Evolutionary conservation across 1,139 yeast genomes (phyloP).

Genomic region (Casaregolazyma lundiana): DNA sequence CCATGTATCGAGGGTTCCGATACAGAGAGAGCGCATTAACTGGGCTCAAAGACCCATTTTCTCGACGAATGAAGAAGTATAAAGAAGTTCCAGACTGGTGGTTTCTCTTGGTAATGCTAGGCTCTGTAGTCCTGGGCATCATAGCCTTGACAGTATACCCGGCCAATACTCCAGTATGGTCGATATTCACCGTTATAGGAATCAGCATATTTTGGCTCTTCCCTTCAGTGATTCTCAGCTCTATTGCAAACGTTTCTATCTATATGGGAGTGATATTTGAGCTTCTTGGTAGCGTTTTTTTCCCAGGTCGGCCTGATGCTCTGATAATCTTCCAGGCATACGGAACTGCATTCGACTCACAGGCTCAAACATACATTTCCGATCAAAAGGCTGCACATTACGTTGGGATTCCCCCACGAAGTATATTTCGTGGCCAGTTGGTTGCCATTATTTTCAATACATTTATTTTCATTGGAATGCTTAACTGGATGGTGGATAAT

Average conservation of each 20-base stretch:
- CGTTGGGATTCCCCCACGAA: slow-evolving; percentile 51
- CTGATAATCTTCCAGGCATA: slow-evolving; percentile 52
- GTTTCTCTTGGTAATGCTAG: slow-evolving; percentile 45
- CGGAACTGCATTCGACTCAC: slow-evolving; percentile 56
- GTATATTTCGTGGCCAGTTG: slow-evolving; percentile 51
- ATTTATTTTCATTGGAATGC: slow-evolving; percentile 43
- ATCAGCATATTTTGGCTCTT: slow-evolving; percentile 51
- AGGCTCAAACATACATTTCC: slow-evolving; percentile 43
- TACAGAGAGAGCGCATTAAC: slow-evolving; percentile 32
- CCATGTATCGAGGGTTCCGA: slow-evolving; percentile 13
- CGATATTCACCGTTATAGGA: slow-evolving; percentile 50
- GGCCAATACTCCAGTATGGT: slow-evolving; percentile 43
- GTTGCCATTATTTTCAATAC: slow-evolving; percentile 34
- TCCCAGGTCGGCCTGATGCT: slow-evolving; percentile 58
- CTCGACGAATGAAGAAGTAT: slow-evolving; percentile 49
- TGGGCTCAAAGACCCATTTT: slow-evolving; percentile 49
- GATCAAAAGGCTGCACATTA: slow-evolving; percentile 52
- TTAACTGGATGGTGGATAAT: slow-evolving; percentile 46
- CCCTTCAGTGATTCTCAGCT: slow-evolving; percentile 42
- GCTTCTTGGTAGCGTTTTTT: slow-evolving; percentile 54
- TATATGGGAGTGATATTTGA: slow-evolving; percentile 52
- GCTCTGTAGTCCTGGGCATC: slow-evolving; percentile 49
- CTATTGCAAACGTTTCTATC: slow-evolving; percentile 49
- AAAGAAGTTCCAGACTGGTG: slow-evolving; percentile 52
- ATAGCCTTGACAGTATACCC: slow-evolving; percentile 37